A percentile compares a stretch with the other conserved stretches of the same genome.
Evolutionary conservation across 1,284 basidiomycete genomes (phyloP).

Genomic region (Irpex lacteus): DNA sequence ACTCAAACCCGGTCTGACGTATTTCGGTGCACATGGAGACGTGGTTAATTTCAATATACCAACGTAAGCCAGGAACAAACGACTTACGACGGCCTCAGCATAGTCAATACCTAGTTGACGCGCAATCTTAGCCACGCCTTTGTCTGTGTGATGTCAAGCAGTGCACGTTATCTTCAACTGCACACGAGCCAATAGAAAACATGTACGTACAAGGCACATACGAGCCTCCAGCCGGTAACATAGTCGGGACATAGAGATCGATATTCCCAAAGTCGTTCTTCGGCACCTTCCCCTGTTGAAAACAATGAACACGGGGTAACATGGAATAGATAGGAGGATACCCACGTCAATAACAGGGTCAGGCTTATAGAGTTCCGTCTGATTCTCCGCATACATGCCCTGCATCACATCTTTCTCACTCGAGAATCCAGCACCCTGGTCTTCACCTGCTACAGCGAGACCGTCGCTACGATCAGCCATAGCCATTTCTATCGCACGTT

Average conservation of each 20-base stretch:
- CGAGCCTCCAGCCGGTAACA: constrained; percentile 87
- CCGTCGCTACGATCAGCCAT: constrained; percentile 35
- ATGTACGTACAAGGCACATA: constrained; percentile 83
- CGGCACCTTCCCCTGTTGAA: constrained; percentile 79
- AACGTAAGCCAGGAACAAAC: background rate
- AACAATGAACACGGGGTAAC: background rate
- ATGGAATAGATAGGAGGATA: constrained; percentile 4
- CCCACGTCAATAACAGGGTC: constrained; percentile 81
- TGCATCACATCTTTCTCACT: constrained; percentile 70
- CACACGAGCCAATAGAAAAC: background rate
- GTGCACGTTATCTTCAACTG: background rate
- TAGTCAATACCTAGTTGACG: constrained; percentile 84
- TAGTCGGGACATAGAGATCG: constrained; percentile 92
- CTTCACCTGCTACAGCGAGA: constrained; percentile 34
- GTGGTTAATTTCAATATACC: background rate
- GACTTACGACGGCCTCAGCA: constrained; percentile 88
- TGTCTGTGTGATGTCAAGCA: constrained; percentile 49
- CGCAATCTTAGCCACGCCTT: constrained; percentile 87
- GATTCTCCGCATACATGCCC: constrained; percentile 82
- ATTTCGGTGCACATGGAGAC: constrained; percentile 3
- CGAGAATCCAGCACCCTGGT: constrained; percentile 33
- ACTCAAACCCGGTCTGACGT: constrained; percentile 87
- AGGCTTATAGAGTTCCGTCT: constrained; percentile 84
- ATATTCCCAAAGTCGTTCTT: constrained; percentile 98
- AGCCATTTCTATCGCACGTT: constrained; percentile 81